Conservation (phyloP, 371 early-diverging fungal species). For the Catenaria anguillulae region DNA sequence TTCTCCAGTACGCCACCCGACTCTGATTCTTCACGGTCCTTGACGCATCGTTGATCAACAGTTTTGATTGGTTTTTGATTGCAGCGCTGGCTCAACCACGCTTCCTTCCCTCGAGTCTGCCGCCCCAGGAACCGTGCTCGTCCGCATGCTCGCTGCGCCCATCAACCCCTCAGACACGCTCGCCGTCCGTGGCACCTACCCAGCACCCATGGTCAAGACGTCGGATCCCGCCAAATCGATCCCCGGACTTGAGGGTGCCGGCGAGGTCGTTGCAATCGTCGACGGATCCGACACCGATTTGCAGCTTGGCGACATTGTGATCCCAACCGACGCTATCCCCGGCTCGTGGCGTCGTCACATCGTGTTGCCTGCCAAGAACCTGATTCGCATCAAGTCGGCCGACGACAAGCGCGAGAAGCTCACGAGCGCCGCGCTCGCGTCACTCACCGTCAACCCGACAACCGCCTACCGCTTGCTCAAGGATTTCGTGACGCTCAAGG, state of each 20-base stretch:
- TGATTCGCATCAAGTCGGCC: slow-evolving; percentile 19
- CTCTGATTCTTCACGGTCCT: neutral
- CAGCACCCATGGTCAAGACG: slow-evolving; percentile 25
- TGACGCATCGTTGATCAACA: no score
- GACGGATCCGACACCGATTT: slow-evolving; percentile 10
- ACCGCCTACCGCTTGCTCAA: slow-evolving; percentile 82
- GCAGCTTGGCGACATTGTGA: slow-evolving; percentile 62
- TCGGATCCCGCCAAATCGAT: slow-evolving; percentile 16
- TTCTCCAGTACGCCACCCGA: slow-evolving; percentile 26
- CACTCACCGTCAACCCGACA: slow-evolving; percentile 74
- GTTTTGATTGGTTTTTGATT: no score
- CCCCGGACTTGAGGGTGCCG: slow-evolving; percentile 77
- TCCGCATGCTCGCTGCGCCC: slow-evolving; percentile 71
- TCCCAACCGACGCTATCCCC: slow-evolving; percentile 45
- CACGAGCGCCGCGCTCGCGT: slow-evolving; percentile 27
- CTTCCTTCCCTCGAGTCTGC: slow-evolving; percentile 32
- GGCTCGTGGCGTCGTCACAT: slow-evolving; percentile 80
- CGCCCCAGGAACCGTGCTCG: slow-evolving; percentile 33
- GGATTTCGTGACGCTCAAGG: slow-evolving; percentile 54
- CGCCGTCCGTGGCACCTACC: slow-evolving; percentile 84
- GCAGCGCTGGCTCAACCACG: slow-evolving; percentile 28
- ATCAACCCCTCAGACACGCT: slow-evolving; percentile 93
- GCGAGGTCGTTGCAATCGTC: slow-evolving; percentile 48
- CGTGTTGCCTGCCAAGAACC: slow-evolving; percentile 20
- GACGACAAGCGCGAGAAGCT: no score